Base-by-base conservation (phyloP, 805 yeast species). In the Yamadazyma endophytica region DNA sequence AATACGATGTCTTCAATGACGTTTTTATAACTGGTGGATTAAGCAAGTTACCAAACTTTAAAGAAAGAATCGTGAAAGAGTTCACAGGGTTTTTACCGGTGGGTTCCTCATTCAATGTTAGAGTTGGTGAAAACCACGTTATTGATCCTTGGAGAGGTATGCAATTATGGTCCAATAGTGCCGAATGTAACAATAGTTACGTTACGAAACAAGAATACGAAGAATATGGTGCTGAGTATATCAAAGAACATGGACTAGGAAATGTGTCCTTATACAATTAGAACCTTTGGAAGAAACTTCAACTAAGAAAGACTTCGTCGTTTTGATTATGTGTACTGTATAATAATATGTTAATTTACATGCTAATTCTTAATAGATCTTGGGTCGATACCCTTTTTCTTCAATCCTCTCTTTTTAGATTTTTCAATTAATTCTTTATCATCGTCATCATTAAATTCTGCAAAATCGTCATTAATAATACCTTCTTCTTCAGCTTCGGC, bases 61-160 rank as follows among this genome's bases (percentile, higher is more conserved):
- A 70, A 32, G 71, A 73, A 24, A 72, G 99, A 42, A 50, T 92
- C n/a, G 60, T 60, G 2, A 61, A 62, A 17, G 98, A 92, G 40
- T 75, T 88, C 37, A 73, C 75, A 9, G 60, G 75, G 6, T 73
- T 82, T 37, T 60, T 92, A 31, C 97, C 97, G 0, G 69, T 68
- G 2, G 82, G 75, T 1, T 61, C 82, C 0, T 70, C 75, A 0
- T 58, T 89, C 21, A 58, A 66, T 4, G 82, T 89, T 1, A 61
- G 81, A 33, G 50, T 58, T 12, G 92, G 96, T 0, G 42, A 56
- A 2, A 78, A 85, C 52, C 90, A 96, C 2, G 44, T 74, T 1
- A 49, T 74, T 18, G 98, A 90, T 55, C 76, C 97, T 1, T 92
- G 98, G 97, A 79, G 68, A 47, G 98, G 98, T 17, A 88, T 92